These are phyloP conservation scores for Naematelia aurantialba DNA, from an alignment of 768 basidiomycete species.

Conservation along the genomic window DNA sequence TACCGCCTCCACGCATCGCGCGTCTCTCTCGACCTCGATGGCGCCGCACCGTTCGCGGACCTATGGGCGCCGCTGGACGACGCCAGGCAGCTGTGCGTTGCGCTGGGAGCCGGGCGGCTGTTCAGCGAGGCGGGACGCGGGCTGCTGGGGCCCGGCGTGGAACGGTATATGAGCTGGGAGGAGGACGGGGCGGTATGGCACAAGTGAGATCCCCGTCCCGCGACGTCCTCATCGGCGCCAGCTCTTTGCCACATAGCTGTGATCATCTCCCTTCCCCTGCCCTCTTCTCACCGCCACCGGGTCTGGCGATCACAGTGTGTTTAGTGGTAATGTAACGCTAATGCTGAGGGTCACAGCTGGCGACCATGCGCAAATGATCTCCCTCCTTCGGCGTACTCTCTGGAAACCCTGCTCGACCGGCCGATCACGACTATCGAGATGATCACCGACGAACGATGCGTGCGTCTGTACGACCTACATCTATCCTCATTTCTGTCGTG, in stretches of 20 bases:
- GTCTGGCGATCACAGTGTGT: too few relatives aligned
- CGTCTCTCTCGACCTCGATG: constrained; percentile 19
- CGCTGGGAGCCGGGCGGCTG: constrained; percentile 15
- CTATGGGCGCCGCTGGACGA: constrained; percentile 23
- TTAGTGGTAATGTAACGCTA: too few relatives aligned
- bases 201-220: constrained; percentile 19
- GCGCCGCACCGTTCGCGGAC: constrained; percentile 28
- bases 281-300: too few relatives aligned
- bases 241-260: neutral
- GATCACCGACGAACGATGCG: constrained; percentile 28
- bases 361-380: constrained; percentile 16
- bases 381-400: constrained; percentile 28
- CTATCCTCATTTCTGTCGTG: neutral
- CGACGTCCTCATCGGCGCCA: neutral
- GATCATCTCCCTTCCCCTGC: too few relatives aligned
- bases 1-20: constrained; percentile 8
- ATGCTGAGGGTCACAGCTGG: constrained; percentile 34
- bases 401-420: constrained; percentile 20
- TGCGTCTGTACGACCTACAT: constrained; percentile 9
- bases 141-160: constrained; percentile 14
- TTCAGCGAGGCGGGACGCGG: constrained; percentile 22
- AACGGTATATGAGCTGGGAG: constrained; percentile 31
- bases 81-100: constrained; percentile 9
- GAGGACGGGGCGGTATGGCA: constrained; percentile 24
- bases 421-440: constrained; percentile 16